Base-by-base conservation (phyloP, 2,329 filamentous ascomycete genomes). In the Microsporum canis region DNA sequence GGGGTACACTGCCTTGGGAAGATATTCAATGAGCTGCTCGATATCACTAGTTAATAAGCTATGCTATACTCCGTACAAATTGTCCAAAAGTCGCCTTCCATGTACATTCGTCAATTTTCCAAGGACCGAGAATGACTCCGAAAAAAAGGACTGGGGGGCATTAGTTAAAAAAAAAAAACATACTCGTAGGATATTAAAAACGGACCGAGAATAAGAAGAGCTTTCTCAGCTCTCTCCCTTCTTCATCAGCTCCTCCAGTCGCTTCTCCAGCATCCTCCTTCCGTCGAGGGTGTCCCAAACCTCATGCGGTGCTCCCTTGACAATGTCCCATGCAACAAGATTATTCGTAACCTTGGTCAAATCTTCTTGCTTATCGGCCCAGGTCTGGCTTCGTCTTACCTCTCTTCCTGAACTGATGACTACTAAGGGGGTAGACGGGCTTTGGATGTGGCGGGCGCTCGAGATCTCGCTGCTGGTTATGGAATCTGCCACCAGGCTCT, bases 331-430 rank as follows among this genome's bases (percentile, higher is more conserved):
- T 43, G 82, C 79, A 61, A 88, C 73, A 58, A 97, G 76, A 56
- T 91, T 90, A 59, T 86, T 80, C 0, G 92, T 96, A 66, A 97
- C 78, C 62, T 82, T 84, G 5, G 86, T 91, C 63, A 96, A 75
- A 69, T 96, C 91, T 67, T 88, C 81, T 77, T 99, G 94, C 72
- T 90, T 91, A 65, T 82, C 77, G 71, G 88, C 86, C 94, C 94
- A 99, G 61, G 83, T 80, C 55, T 78, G 76, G 71, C 88, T 86
- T 57, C 75, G 79, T 61, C 83, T 81, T 60, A 90, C 79, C 67
- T 87, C 80, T 61, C 85, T 79, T 0, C 90, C 92, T 0, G 89
- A 95, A 71, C 88, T 95, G 61, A 97, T 82, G 29, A 99, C 78
- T 1, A 86, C 86, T 43, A 97, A 76, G 5, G 90, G 87, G 12